These are phyloP conservation scores for Simplicillium aogashimaense DNA, from an alignment of 2,329 filamentous ascomycete species.

Conservation along the genomic window DNA sequence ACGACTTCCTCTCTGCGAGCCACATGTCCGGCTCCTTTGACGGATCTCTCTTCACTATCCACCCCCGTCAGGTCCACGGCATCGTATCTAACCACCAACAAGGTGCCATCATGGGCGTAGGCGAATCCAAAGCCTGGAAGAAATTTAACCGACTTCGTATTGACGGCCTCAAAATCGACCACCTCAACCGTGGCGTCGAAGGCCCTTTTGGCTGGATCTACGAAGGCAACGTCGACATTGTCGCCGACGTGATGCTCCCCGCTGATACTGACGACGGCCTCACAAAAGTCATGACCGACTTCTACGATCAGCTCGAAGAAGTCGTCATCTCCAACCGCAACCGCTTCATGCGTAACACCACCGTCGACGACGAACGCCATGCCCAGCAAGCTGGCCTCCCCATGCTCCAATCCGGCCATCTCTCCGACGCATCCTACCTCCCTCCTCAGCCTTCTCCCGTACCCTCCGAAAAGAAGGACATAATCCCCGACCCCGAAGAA, in stretches of 20 bases:
- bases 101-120: constrained; percentile 43
- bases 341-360: constrained; percentile 44
- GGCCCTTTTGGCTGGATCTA: constrained; percentile 98
- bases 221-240: constrained; percentile 92
- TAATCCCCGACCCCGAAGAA: constrained; percentile 27
- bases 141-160: constrained; percentile 90
- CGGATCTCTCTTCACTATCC: constrained; percentile 92
- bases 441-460: not conserved
- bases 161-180: constrained; percentile 88
- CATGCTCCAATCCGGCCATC: constrained; percentile 20
- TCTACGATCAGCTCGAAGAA: constrained; percentile 92
- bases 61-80: constrained; percentile 82
- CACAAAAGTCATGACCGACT: constrained; percentile 89
- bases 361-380: constrained; percentile 16
- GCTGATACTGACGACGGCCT: constrained; percentile 80
- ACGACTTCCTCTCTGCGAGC: constrained; percentile 90
- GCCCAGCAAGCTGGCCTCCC: constrained; percentile 11
- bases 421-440: constrained; percentile 18
- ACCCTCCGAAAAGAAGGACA: not conserved
- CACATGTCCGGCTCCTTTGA: constrained; percentile 95
- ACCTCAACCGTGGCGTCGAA: constrained; percentile 85
- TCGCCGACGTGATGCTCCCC: constrained; percentile 92
- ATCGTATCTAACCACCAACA: constrained; percentile 53
- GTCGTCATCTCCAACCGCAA: constrained; percentile 74
- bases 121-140: constrained; percentile 72